phyloP scores from a whole-genome alignment of 495 filamentous ascomycete species.

The Daldinia vernicosa region DNA sequence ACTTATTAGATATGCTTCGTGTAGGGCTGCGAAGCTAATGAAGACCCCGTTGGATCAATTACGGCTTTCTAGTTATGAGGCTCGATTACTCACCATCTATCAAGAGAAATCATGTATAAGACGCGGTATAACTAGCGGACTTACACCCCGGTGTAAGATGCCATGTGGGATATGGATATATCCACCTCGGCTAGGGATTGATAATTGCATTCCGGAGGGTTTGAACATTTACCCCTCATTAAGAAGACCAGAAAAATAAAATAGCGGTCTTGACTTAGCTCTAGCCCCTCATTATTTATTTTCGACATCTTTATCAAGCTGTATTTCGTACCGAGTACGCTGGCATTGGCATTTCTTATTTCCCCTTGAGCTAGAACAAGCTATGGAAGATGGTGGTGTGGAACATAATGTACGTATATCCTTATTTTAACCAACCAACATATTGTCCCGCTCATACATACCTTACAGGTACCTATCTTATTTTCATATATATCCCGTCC shows the following conservation, averaged over 20 bases:
- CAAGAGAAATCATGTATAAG: too few species aligned
- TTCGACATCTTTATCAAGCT: conserved; percentile 5
- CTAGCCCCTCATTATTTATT: conserved; percentile 19
- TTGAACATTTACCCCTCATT: conserved; percentile 21
- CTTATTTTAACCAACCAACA: not conserved
- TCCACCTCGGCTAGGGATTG: conserved; percentile 26
- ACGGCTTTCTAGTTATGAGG: not conserved
- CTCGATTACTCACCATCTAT: not conserved
- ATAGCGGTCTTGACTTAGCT: conserved; percentile 15
- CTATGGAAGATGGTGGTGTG: conserved; percentile 1
- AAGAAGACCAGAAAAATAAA: not conserved
- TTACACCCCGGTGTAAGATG: not conserved
- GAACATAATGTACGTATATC: conserved; percentile 15
- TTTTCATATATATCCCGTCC: conserved; percentile 5
- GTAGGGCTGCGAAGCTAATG: not conserved
- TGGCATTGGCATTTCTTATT: not conserved
- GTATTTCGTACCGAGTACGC: not conserved
- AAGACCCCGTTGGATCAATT: not conserved
- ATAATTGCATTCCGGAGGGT: conserved; percentile 26
- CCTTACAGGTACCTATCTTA: too few species aligned
- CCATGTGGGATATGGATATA: conserved; percentile 1
- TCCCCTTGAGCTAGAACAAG: not conserved
- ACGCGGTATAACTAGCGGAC: too few species aligned
- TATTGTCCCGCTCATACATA: not conserved
- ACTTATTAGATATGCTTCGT: not conserved